Evolutionary conservation across 257 asterid species (phyloP).

Genomic region (Haberlea rhodopensis): DNA sequence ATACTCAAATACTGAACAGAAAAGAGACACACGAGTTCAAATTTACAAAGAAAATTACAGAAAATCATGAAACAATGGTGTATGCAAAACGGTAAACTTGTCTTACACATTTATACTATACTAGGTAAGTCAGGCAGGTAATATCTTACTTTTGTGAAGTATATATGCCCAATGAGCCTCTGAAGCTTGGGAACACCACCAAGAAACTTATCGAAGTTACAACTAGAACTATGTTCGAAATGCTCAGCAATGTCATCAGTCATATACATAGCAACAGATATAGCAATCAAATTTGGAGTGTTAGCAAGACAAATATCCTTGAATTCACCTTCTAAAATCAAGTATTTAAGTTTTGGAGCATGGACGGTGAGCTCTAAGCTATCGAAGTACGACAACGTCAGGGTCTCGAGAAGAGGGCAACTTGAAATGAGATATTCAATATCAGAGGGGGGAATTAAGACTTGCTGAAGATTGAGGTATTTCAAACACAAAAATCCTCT

Average conservation of each 20-base stretch:
- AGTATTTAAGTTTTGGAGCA: conserved; percentile 80
- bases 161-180: conserved; percentile 74
- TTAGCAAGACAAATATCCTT: conserved; percentile 68
- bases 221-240: conserved; percentile 68
- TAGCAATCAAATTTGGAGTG: conserved; percentile 57
- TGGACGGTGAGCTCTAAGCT: conserved; percentile 61
- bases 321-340: conserved; percentile 87
- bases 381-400: conserved; percentile 65
- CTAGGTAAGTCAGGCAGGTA: conserved; percentile 2
- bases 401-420: conserved; percentile 78
- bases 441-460: conserved; percentile 56
- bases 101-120: neutral
- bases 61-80: neutral
- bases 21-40: conserved; percentile 22
- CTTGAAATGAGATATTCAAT: conserved; percentile 74
- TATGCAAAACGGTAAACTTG: neutral
- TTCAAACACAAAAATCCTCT: conserved; percentile 68
- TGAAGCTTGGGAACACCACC: conserved; percentile 78
- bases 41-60: neutral
- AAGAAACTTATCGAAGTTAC: conserved; percentile 76
- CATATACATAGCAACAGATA: conserved; percentile 75
- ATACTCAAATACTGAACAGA: conserved; percentile 63
- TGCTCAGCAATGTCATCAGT: conserved; percentile 71
- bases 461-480: conserved; percentile 68
- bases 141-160: conserved; percentile 75